Evolutionary conservation across 2,329 filamentous ascomycete species (phyloP), one percentile per base, ranked within the genome.

Genomic region (Curvularia eragrostidis): DNA sequence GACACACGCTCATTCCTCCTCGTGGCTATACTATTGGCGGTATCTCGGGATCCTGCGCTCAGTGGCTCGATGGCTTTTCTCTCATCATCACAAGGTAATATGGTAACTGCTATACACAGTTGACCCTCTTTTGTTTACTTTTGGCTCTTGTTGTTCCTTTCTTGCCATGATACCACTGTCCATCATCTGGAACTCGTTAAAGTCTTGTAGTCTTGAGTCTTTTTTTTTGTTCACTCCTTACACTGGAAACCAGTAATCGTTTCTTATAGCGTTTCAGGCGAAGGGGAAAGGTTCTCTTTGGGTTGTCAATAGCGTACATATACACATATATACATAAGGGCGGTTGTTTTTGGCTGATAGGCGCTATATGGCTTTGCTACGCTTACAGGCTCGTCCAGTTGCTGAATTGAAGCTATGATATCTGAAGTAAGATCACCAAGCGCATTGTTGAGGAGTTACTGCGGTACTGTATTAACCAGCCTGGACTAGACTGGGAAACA

Each of bases 1-100:
- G 94, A 62, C 89, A 93, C 75, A 95, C 89, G 32, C 83, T 99
- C 59, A 91, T 98, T 66, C 92, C 94, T 50, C 95, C 95, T 10
- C 84, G 90, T 65, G 94, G 94, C 48, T 97, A 95, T 79, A 91
- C 84, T 64, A 89, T 98, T 71, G 93, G 91, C 60, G 95, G 95
- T 58, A 84, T 98, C 62, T 90, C 91, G 10, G 95, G 95, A 55
- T 91, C 90, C 50, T 91, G 88, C 70, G 92, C 84, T 36, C 75
- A 85, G 48, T 96, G 91, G 91, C 80, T 97, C 21, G 92, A 97
- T 74, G 90, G 91, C 3, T 91, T 97, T 75, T 89, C 91, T 8
- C 82, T 97, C 55, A 87, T 98, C 69, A 90, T 93, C 68, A 87
- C 87, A 47, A 84, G 87, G 67, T 91, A 77, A 85, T 55, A 38